Base-by-base conservation (phyloP, 1,284 basidiomycete genomes). In the Naganishia albida region DNA sequence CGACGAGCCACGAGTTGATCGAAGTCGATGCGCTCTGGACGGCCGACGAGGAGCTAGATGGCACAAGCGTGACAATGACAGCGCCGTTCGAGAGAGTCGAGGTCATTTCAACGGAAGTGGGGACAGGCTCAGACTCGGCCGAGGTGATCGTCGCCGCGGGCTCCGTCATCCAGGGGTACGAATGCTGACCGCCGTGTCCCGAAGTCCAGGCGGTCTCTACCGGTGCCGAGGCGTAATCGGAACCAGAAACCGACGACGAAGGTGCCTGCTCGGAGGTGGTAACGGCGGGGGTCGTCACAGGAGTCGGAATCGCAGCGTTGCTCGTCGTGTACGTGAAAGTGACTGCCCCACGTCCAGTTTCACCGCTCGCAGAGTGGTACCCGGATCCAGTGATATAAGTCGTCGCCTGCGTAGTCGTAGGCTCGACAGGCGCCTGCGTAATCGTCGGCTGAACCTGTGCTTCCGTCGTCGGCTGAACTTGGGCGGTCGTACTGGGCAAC, bases 111-210 rank as follows among this genome's bases (percentile, higher is more conserved):
- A 38, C 46, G 12, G 46, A 49, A 40, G 62, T 28, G 23, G 55
- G 44, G 7, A 25, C 20, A 43, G 51, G n/a, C 26, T 25, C 34
- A n/a, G 38, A n/a, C 48, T 23, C 28, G 38, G 42, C 30, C 15
- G 50, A 25, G 23, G 40, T 43, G 40, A 49, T 42, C 1, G 56
- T 20, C 23, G 20, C 55, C 30, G 30, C 54, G 26, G 63, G 25
- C 44, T 46, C 28, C 10, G 55, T 65, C 54, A 57, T 46, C 63
- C 65, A 63, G 30, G 65, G 65, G 26, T 67, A 67, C 16, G 65
- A 48, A 48, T 67, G 65, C 26, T 67, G 65, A n/a, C 62, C 60
- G 12, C 60, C 65, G 7, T 53, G 42, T 34, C 65, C 65, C 12
- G 49, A 44, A 6, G 42, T 52, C 26, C 34, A 34, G 8, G 46